These are phyloP conservation scores for Gamsiella multidivaricata DNA, from an alignment of 192 early-diverging fungal species.

Conservation along the genomic window DNA sequence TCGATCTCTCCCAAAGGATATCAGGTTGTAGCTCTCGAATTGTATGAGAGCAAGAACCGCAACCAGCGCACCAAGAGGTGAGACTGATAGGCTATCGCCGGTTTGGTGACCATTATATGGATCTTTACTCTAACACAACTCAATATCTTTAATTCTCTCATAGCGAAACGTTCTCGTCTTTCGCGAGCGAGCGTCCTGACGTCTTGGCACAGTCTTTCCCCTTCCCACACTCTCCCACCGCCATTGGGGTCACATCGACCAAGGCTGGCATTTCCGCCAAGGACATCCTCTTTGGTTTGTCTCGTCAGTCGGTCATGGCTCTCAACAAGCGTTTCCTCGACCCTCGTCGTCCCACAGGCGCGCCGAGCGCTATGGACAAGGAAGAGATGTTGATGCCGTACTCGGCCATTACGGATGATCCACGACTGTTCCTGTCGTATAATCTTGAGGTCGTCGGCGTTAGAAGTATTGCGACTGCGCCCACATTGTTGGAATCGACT, in stretches of 20 bases:
- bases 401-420: conserved; percentile 77
- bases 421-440: conserved; percentile 83
- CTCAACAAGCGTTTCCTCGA: conserved; percentile 83
- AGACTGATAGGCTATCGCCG: not conserved
- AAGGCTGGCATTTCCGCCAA: conserved; percentile 85
- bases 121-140: not conserved
- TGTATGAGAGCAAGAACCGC: conserved; percentile 85
- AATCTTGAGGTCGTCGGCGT: conserved; percentile 73
- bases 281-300: conserved; percentile 76
- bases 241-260: conserved; percentile 89
- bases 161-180: conserved; percentile 82
- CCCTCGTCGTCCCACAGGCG: conserved; percentile 76
- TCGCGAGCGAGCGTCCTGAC: conserved; percentile 71
- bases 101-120: not conserved
- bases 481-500: conserved; percentile 93
- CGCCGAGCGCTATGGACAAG: conserved; percentile 83
- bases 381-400: conserved; percentile 91
- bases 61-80: conserved; percentile 77
- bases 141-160: too few relatives aligned
- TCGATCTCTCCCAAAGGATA: conserved; percentile 71
- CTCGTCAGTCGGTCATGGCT: conserved; percentile 56
- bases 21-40: conserved; percentile 84
- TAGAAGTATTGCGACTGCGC: conserved; percentile 72
- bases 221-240: conserved; percentile 77
- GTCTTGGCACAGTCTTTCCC: conserved; percentile 81